Evolutionary conservation across 2,329 filamentous ascomycete species (phyloP), one percentile per base, ranked within the genome.

Genomic region (Phyllosticta citribraziliensis): DNA sequence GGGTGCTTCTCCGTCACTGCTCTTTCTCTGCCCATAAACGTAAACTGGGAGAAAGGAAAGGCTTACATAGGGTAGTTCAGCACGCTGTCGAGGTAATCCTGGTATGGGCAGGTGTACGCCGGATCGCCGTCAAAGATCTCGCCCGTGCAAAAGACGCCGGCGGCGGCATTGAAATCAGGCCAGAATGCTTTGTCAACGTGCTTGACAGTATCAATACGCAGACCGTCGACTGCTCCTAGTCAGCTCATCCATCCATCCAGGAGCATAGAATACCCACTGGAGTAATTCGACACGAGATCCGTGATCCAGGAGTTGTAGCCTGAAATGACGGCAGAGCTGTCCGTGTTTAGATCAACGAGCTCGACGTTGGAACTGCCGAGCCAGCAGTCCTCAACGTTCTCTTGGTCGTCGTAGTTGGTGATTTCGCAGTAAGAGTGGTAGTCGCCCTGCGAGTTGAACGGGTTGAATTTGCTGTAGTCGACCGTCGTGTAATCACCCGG

Each of bases 341-440:
- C 75, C 8, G 78, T 81, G 24, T 73, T 72, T 35, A 81, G 66
- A 65, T 81, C 79, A 1, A 76, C 72, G 9, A 81, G 72, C 9
- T 73, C 68, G 19, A 79, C 74, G 2, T 66, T 73, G 14, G 72
- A 67, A 65, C 81, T 77, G 11, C 81, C 81, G 24, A 81, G 72
- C 79, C 81, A 82, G 69, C 82, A 81, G 57, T 71, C 60, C 63
- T 78, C 72, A 5, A 74, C 72, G 47, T 73, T 69, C 60, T 73
- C 75, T 64, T 83, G 75, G 67, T 85, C 72, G 47, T 70, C 68
- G 72, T 84, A 86, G 69, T 86, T 68, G 62, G 78, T 78, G 58
- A 83, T 76, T 2, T 68, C 67, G 71, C 86, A 88, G 67, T 79
- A 82, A 1, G 78, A 53, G 68, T 89, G 85, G 72, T 83, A 89